Conservation (phyloP, 2,329 filamentous ascomycete species). For the Didymella glomerata region DNA sequence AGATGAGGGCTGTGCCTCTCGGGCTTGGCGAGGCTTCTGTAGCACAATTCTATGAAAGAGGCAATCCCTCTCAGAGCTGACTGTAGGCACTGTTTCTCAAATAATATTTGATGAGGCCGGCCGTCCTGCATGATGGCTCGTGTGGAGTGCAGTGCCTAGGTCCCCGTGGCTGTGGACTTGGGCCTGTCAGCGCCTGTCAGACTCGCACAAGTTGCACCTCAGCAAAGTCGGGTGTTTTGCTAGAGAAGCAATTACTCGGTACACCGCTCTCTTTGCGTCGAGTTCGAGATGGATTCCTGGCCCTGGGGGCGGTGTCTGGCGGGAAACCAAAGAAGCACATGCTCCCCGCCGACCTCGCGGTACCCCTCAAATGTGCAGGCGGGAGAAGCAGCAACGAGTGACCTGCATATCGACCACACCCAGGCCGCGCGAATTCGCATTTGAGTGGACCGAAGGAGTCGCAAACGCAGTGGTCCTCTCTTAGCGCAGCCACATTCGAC, state of each 20-base stretch:
- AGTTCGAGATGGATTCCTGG: constrained; percentile 1
- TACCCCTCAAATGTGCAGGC: constrained; percentile 19
- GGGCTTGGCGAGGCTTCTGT: constrained; percentile 16
- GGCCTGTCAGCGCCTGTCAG: constrained; percentile 14
- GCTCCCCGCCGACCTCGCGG: constrained; percentile 10
- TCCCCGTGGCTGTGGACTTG: constrained; percentile 5
- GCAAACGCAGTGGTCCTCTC: constrained; percentile 12
- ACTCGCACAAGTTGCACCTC: constrained; percentile 11
- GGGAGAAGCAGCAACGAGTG: constrained; percentile 6
- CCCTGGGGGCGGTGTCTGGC: constrained; percentile 14
- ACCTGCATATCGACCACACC: constrained; percentile 24
- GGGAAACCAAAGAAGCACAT: constrained; percentile 14
- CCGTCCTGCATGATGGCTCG: constrained; percentile 15
- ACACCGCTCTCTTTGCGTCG: constrained; percentile 15
- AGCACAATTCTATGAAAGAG: constrained; percentile 7
- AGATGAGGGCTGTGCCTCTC: constrained; percentile 13
- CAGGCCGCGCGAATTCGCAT: constrained; percentile 19
- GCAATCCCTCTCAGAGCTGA: constrained; percentile 16
- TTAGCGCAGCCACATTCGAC: constrained; percentile 16
- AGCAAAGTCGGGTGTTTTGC: constrained; percentile 15
- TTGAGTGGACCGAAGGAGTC: constrained; percentile 21
- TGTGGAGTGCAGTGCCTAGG: constrained; percentile 7
- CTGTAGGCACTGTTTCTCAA: constrained; percentile 5
- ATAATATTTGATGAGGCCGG: constrained; percentile 8
- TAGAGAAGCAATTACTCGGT: constrained; percentile 14